phyloP scores from a whole-genome alignment of 345 rosid genomes.

The Eucalyptus cloeziana region DNA sequence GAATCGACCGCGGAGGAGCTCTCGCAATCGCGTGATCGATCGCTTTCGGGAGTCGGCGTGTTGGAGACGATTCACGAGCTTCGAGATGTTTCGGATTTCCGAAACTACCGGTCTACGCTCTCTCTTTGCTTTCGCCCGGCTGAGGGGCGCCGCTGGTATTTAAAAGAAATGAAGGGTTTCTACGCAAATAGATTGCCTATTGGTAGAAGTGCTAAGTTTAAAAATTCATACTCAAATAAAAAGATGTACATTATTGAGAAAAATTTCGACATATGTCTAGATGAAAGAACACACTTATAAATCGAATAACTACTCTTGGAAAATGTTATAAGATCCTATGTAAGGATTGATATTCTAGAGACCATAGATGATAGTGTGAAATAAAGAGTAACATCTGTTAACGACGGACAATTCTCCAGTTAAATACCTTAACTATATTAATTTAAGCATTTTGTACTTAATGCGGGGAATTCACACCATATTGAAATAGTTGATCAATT shows the following conservation, averaged over 20 bases:
- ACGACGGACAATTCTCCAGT: not conserved
- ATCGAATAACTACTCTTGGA: not conserved
- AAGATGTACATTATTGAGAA: not conserved
- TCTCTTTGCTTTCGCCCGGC: not conserved
- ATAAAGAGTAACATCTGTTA: not conserved
- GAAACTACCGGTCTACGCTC: not conserved
- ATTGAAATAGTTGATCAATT: not conserved
- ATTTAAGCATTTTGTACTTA: not conserved
- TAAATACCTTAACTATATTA: not conserved
- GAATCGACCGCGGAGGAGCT: not conserved
- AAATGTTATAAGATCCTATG: not conserved
- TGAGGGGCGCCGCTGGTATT: not conserved
- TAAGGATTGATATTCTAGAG: not conserved
- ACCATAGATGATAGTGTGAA: not conserved
- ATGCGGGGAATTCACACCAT: not conserved
- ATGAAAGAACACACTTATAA: not conserved
- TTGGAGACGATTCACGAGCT: not conserved
- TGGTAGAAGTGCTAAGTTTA: not conserved
- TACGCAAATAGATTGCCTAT: not conserved
- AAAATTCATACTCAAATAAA: not conserved
- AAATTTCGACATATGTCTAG: not conserved
- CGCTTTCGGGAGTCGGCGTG: not conserved
- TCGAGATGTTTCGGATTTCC: not conserved
- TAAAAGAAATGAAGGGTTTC: not conserved
- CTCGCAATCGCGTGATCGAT: not conserved